Evolutionary conservation across 257 asterid genomes (phyloP), one percentile per base, ranked within the genome.

Genomic region (Ajuga chamaepitys): DNA sequence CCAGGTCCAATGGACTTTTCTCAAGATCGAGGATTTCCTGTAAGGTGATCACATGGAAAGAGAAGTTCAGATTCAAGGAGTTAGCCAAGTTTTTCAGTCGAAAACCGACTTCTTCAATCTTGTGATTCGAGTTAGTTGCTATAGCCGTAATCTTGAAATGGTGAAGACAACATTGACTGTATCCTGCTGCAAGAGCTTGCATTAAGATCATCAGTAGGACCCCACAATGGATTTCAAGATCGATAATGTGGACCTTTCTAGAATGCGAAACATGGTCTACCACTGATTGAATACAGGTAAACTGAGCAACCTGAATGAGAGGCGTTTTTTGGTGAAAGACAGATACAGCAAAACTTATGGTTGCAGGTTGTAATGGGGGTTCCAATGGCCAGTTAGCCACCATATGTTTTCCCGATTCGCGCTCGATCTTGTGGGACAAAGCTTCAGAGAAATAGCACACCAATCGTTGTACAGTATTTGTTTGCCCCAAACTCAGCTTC

Each of bases 91-190:
- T 21, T 35, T 22, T 40, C 5, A 69, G 74, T 14, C 41, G 58
- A 46, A 58, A 16, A 0, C 80, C 62, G 0, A 84, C 67, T 34
- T 77, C 86, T 54, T 83, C 82, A 18, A 81, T 46, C 20, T 32
- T 70, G 18, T 32, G 18, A 14, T 42, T 66, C 7, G 83, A 34
- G 24, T 69, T 52, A 4, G 66, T 71, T 50, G 85, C 81, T 7
- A 83, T 18, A 12, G 83, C 80, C 25, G 86, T 86, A 17, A 83
- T 64, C 84, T 67, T 83, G 14, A 86, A 74, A 63, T 75, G 80
- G 25, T 79, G 68, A 7, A 21, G 21, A 7, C 13, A 14, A 16
- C 17, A 21, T 22, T 24, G 37, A 3, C 5, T 47, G 63, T 12
- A 34, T 76, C 22, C 66, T 21, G 5, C 59, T 54, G 52, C 74